These are phyloP conservation scores for Dendrothele bispora DNA, from an alignment of 768 basidiomycete genomes.

Conservation along the genomic window DNA sequence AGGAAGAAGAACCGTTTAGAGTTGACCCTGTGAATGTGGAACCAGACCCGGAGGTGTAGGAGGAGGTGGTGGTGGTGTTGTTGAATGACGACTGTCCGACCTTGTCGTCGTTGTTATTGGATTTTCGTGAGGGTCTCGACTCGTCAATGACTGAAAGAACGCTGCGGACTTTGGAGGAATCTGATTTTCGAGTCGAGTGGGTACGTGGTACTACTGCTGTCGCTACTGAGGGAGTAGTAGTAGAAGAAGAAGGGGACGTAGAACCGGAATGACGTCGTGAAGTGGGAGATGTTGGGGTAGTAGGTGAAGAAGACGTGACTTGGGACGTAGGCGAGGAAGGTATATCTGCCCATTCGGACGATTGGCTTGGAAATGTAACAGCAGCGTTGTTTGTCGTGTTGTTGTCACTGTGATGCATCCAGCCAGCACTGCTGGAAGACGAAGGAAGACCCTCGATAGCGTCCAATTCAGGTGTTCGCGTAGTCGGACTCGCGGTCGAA, in stretches of 20 bases:
- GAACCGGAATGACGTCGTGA: conserved; percentile 57
- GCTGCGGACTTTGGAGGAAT: conserved; percentile 67
- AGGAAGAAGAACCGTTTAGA: conserved; percentile 1
- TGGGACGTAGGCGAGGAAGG: conserved; percentile 33
- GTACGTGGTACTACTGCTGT: too few species aligned
- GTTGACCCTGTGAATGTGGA: too few species aligned
- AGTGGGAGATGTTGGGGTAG: conserved; percentile 43
- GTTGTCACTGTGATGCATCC: conserved; percentile 46
- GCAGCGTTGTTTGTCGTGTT: conserved; percentile 16
- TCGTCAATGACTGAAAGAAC: conserved; percentile 78
- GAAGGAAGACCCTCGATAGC: conserved; percentile 31
- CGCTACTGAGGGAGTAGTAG: too few species aligned
- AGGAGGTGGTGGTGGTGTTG: conserved; percentile 21
- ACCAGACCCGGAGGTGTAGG: too few species aligned
- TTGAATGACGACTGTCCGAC: conserved; percentile 16
- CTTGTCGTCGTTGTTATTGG: conserved; percentile 19
- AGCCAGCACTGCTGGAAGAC: conserved; percentile 37
- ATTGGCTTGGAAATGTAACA: conserved; percentile 48
- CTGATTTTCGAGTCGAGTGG: conserved; percentile 50
- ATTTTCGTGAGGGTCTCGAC: conserved; percentile 32
- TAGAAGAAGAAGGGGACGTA: conserved; percentile 26
- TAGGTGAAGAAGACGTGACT: conserved; percentile 47
- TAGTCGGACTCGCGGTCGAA: conserved; percentile 59
- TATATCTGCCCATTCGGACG: conserved; percentile 56
- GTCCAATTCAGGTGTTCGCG: conserved; percentile 45